Conservation (phyloP, 148 eudicot species). For the Rhododendron mucronatum region DNA sequence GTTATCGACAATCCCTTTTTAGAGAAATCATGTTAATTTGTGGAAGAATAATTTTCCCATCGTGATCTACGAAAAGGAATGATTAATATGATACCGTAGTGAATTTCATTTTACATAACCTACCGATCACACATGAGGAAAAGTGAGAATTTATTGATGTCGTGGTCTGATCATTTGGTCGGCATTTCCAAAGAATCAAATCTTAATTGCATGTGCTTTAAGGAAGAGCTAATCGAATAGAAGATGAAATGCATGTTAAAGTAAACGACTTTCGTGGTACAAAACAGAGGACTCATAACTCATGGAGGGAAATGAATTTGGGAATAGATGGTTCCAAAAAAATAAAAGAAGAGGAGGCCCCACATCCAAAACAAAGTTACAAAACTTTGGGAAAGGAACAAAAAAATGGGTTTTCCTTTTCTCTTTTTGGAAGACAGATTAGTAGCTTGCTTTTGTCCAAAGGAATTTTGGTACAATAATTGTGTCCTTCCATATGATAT, state of each 20-base stretch:
- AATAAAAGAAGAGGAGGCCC: neutral
- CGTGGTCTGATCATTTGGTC: neutral
- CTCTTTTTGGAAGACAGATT: neutral
- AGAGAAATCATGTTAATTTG: neutral
- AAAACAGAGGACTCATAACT: neutral
- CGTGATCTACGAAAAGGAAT: neutral
- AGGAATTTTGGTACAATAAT: neutral
- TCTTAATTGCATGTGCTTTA: neutral
- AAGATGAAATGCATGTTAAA: neutral
- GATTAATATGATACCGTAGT: neutral
- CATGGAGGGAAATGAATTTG: neutral
- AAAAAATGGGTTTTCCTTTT: neutral
- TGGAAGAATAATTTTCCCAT: neutral
- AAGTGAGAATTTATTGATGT: neutral
- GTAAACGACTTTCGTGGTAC: neutral
- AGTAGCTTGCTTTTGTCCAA: neutral
- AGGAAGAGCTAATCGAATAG: neutral
- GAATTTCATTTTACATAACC: neutral
- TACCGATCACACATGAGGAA: no score
- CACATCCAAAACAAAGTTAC: neutral
- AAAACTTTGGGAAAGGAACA: neutral
- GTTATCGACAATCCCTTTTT: neutral
- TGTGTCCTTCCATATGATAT: neutral
- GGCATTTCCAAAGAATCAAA: neutral
- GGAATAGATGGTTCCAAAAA: neutral